Evolutionary conservation across 176 grass and related monocot genomes (phyloP), one percentile per base, ranked within the genome.

Genomic region (Chloris gayana): DNA sequence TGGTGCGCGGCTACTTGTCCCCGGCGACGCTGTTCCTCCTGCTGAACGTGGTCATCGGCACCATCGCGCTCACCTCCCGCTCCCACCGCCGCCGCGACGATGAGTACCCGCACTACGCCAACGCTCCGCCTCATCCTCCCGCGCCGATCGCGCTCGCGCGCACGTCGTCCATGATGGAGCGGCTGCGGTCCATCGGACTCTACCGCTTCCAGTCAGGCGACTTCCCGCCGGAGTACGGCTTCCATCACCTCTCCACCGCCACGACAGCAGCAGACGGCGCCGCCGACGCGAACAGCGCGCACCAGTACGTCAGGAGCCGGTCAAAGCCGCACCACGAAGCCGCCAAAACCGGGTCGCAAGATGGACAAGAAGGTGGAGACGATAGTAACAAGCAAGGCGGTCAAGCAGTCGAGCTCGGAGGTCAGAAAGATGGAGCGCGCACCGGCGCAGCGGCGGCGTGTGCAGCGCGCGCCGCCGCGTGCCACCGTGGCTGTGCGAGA

Each of bases 1-100:
- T 83, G 25, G 6, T 90, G 24, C 78, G 73, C 15, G 86, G 85
- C 31, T 94, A 84, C 84, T 84, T 94, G 68, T 85, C 89, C 44
- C 89, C 92, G 10, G 66, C 78, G n/a, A 89, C 45, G n/a, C 91
- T 98, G 27, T 98, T 98, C 82, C 17, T 98, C 45, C 65, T 98
- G 11, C 83, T 94, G 64, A 98, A 98, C 83, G 25, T 92, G 34
- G 92, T 94, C 79, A 89, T 98, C 85, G 88, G 81, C 74, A 94
- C 92, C 80, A 98, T 98, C 90, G 83, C 87, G 54, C 79, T 98
- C 80, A 90, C 88, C 46, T 94, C 92, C 47, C 86, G 77, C 21
- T 73, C 44, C 41, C 83, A 76, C 38, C 65, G 10, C 67, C 66
- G 44, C 74, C 29, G 17, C 64, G 68, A 37, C 25, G 37, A 68